A percentile compares a stretch with the other conserved stretches of the same genome.
phyloP scores from a whole-genome alignment of 192 early-diverging fungal species.

The Coemansia sp. region DNA sequence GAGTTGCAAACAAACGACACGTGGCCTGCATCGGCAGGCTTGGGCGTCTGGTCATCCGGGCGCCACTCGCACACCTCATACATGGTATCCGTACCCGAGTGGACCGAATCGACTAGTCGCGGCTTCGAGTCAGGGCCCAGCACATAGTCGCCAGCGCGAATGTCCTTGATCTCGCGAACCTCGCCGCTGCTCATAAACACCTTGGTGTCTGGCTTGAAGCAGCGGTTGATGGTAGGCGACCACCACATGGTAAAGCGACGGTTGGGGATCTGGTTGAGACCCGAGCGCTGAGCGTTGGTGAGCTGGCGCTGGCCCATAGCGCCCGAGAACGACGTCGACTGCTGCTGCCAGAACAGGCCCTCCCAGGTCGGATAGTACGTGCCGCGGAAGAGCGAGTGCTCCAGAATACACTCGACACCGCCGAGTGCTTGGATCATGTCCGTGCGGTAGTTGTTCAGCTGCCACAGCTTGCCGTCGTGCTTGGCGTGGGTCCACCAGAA shows the following conservation, averaged over 20 bases:
- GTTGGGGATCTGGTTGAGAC: conserved; percentile 99
- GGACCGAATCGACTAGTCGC: conserved; percentile 20
- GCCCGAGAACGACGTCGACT: conserved; percentile 71
- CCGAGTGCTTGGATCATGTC: conserved; percentile 99
- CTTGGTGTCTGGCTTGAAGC: conserved; percentile 47
- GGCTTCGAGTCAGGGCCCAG: conserved; percentile 29
- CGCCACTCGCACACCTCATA: conserved; percentile 22
- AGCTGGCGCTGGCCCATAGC: conserved; percentile 95
- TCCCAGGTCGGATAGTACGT: conserved; percentile 99
- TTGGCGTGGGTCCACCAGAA: conserved; percentile 88
- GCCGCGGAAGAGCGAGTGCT: conserved; percentile 98
- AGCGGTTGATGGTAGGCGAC: conserved; percentile 96
- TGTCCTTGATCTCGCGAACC: conserved; percentile 10
- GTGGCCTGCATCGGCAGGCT: no score
- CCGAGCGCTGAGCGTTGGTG: conserved; percentile 96
- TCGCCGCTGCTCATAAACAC: conserved; percentile 58
- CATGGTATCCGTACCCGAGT: conserved; percentile 23
- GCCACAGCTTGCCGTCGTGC: conserved; percentile 91
- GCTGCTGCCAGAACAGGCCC: conserved; percentile 96
- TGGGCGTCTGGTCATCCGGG: background rate
- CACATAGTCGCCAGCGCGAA: conserved; percentile 22
- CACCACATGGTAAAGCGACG: conserved; percentile 99
- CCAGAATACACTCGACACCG: conserved; percentile 97
- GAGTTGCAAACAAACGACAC: conserved; percentile 22
- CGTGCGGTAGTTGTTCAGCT: conserved; percentile 95